Percentiles rank a stretch among this genome's conserved stretches.
Evolutionary conservation across 176 grass and related monocot species (phyloP).

Genomic region (bread wheat (Triticum aestivum)): DNA sequence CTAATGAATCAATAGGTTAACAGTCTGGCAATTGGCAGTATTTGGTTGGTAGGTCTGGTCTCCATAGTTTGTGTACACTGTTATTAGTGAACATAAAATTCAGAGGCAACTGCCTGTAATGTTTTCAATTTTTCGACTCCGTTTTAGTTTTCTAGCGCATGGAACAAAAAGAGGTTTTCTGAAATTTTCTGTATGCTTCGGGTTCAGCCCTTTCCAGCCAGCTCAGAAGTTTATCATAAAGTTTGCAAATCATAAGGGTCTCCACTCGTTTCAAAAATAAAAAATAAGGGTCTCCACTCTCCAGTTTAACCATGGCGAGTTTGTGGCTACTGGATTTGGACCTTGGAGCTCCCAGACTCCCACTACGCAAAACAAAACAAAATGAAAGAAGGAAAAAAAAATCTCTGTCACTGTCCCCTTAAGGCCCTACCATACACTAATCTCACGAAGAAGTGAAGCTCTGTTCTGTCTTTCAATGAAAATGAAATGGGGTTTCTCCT

Average conservation of each 20-base stretch:
- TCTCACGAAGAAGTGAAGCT: neutral
- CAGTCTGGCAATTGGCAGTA: neutral
- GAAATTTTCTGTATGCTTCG: neutral
- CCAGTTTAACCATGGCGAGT: neutral
- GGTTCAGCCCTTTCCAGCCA: neutral
- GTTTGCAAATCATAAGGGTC: neutral
- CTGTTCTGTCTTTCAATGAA: neutral
- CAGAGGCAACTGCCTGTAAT: too few species aligned
- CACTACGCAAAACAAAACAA: neutral
- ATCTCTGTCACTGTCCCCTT: neutral
- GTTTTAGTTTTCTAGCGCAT: neutral
- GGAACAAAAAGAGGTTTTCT: neutral
- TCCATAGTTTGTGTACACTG: neutral
- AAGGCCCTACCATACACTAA: neutral
- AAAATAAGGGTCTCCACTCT: too few species aligned
- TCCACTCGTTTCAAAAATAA: neutral
- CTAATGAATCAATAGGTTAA: neutral
- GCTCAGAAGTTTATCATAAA: neutral
- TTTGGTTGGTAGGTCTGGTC: neutral
- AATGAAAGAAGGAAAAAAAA: neutral
- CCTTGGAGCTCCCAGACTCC: neutral
- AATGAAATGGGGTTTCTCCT: neutral
- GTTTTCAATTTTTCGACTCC: neutral
- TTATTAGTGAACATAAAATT: neutral
- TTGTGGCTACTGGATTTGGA: neutral